Evolutionary conservation across 495 filamentous ascomycete species (phyloP).

Genomic region (Hypomontagnella monticulosa): DNA sequence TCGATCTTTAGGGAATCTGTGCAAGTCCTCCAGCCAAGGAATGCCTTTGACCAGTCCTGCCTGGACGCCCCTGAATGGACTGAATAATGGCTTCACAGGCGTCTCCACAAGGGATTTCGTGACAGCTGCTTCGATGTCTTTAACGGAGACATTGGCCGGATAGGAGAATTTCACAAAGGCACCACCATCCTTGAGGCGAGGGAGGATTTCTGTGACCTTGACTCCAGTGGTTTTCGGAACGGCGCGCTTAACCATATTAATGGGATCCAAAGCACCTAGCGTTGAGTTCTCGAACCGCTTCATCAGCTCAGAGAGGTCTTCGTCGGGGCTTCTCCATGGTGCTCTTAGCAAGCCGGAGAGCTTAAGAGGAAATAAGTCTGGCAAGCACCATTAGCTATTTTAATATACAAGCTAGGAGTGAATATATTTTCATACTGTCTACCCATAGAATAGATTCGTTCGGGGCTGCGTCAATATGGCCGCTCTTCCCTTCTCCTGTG

Average conservation of each 20-base stretch:
- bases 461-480: slow-evolving; percentile 76
- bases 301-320: slow-evolving; percentile 68
- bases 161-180: slow-evolving; percentile 90
- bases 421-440: slow-evolving; percentile 68
- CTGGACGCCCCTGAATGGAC: slow-evolving; percentile 76
- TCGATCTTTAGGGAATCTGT: slow-evolving; percentile 77
- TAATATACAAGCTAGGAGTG: slow-evolving; percentile 8
- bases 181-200: slow-evolving; percentile 88
- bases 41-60: slow-evolving; percentile 76
- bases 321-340: slow-evolving; percentile 60
- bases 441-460: slow-evolving; percentile 89
- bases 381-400: slow-evolving; percentile 17
- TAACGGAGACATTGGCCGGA: slow-evolving; percentile 57
- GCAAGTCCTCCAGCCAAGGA: slow-evolving; percentile 96
- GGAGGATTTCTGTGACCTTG: slow-evolving; percentile 79
- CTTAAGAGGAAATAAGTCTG: slow-evolving; percentile 86
- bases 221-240: slow-evolving; percentile 68
- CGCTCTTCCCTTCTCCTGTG: slow-evolving; percentile 65
- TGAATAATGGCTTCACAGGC: slow-evolving; percentile 89
- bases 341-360: slow-evolving; percentile 73
- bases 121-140: slow-evolving; percentile 66
- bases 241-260: slow-evolving; percentile 67
- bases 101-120: slow-evolving; percentile 66
- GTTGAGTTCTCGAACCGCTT: slow-evolving; percentile 69
- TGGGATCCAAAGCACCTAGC: slow-evolving; percentile 68